Evolutionary conservation across 2,329 filamentous ascomycete species (phyloP).

Genomic region (Calonectria pauciramosa): DNA sequence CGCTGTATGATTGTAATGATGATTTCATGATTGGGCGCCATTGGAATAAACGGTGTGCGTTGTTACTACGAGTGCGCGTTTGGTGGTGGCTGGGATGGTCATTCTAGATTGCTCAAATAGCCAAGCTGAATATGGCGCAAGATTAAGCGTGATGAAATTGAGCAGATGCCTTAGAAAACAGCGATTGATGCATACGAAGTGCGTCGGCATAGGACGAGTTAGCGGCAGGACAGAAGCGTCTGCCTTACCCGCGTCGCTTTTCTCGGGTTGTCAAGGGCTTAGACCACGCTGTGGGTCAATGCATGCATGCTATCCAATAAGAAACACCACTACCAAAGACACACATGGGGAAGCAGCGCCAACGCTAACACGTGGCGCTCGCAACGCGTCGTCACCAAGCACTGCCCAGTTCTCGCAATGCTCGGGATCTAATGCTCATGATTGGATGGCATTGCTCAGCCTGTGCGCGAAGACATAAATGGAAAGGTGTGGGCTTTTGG

Average conservation of each 20-base stretch:
- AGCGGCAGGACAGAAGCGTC: not conserved
- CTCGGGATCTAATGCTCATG: not conserved
- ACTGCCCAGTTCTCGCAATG: not conserved
- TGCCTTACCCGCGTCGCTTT: slow-evolving; percentile 1
- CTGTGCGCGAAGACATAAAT: not conserved
- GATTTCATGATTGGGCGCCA: not conserved
- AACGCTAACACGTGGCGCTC: not conserved
- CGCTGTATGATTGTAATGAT: not conserved
- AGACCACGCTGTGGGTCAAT: not conserved
- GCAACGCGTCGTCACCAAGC: not conserved
- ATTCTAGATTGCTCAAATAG: not conserved
- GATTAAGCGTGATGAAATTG: not conserved
- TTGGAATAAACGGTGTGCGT: not conserved
- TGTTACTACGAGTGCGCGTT: not conserved
- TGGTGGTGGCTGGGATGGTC: not conserved
- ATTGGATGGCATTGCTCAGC: not conserved
- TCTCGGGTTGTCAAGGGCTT: not conserved
- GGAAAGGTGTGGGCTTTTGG: not conserved
- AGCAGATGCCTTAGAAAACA: not conserved
- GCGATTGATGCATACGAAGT: not conserved
- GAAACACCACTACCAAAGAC: not conserved
- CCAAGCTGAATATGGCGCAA: not conserved
- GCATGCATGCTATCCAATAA: not conserved
- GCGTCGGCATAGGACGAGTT: not conserved
- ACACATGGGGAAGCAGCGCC: not conserved